Evolutionary conservation across 78 protist species (phyloP).

Genomic region (Neovahlkampfia damariscottae): DNA sequence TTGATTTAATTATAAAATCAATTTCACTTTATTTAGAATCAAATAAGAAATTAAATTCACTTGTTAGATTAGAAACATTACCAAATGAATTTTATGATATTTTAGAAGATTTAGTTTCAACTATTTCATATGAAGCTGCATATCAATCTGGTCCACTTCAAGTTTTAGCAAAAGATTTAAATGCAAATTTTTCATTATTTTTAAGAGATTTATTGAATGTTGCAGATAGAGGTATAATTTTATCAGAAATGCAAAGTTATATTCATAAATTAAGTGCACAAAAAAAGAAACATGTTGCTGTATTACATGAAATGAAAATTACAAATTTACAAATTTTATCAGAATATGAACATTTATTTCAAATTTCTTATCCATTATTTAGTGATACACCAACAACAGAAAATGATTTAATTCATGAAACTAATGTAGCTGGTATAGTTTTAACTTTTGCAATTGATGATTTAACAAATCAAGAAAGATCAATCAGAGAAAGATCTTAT

Average conservation of each 20-base stretch:
- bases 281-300: background rate
- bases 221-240: background rate
- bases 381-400: background rate
- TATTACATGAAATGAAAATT: background rate
- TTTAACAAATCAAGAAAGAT: background rate
- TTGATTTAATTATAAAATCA: background rate
- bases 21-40: background rate
- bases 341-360: background rate
- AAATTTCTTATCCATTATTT: too few species aligned
- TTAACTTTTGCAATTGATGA: background rate
- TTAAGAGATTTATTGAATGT: background rate
- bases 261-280: background rate
- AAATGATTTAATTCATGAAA: background rate
- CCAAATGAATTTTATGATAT: background rate
- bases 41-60: background rate
- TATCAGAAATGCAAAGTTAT: background rate
- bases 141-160: background rate
- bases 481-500: background rate
- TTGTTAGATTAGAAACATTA: background rate
- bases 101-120: background rate
- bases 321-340: background rate
- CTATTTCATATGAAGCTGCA: background rate
- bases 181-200: background rate
- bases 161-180: background rate
- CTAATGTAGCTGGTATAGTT: background rate